Percentiles rank a stretch among this genome's conserved stretches.
phyloP scores from a whole-genome alignment of 2,329 filamentous ascomycete species.

The Hypoxylon sp. region DNA sequence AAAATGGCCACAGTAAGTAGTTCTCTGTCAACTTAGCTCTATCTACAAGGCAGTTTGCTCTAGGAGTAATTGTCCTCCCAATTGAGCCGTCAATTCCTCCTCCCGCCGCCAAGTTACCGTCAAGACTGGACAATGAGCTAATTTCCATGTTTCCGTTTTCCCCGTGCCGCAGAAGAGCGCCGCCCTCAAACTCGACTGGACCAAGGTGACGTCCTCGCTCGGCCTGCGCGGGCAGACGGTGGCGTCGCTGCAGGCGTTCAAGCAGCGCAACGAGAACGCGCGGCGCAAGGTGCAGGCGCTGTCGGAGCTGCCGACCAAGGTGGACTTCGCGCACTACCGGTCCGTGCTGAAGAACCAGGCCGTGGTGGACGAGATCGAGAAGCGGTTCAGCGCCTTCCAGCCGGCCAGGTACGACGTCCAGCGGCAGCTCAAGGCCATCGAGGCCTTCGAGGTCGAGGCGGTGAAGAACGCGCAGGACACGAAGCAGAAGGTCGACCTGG shows the following conservation, averaged over 20 bases:
- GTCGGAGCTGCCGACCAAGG: conserved; percentile 82
- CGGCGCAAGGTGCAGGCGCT: conserved; percentile 92
- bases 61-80: conserved; percentile 12
- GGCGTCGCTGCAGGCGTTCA: conserved; percentile 92
- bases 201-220: conserved; percentile 91
- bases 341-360: conserved; percentile 93
- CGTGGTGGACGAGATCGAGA: conserved; percentile 96
- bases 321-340: conserved; percentile 97
- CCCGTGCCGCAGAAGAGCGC: conserved; percentile 81
- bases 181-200: conserved; percentile 99
- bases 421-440: conserved; percentile 97
- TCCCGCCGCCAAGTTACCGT: conserved; percentile 18
- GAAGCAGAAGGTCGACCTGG: conserved; percentile 94
- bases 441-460: conserved; percentile 96
- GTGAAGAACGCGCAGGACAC: conserved; percentile 97
- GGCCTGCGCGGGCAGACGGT: conserved; percentile 96
- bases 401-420: conserved; percentile 90
- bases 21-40: neutral
- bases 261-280: conserved; percentile 99
- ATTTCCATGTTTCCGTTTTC: conserved; percentile 57
- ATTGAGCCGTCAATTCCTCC: conserved; percentile 50
- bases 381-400: conserved; percentile 92
- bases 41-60: neutral
- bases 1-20: conserved; percentile 78
- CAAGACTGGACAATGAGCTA: conserved; percentile 60